Conservation (phyloP, 805 yeast genomes). For the Zygosaccharomyces bisporus region DNA sequence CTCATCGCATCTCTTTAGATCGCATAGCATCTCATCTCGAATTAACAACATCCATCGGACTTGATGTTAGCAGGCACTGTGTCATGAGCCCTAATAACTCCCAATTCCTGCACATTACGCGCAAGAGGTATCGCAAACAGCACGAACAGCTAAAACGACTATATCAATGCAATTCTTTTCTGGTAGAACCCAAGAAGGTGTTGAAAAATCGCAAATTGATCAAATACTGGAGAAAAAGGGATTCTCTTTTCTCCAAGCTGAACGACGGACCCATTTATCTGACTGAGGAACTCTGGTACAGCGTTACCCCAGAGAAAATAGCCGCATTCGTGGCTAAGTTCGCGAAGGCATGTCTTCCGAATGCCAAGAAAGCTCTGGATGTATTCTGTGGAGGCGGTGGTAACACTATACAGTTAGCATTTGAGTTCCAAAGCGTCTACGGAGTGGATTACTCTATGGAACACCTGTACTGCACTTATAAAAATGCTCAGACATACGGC, state of each 20-base stretch:
- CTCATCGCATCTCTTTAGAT: slow-evolving; percentile 1
- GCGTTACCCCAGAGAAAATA: slow-evolving; percentile 79
- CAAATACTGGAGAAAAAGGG: slow-evolving; percentile 64
- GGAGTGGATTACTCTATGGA: slow-evolving; percentile 60
- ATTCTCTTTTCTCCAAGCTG: slow-evolving; percentile 54
- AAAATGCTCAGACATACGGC: slow-evolving; percentile 63
- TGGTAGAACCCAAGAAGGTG: slow-evolving; percentile 19
- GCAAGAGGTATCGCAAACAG: slow-evolving; percentile 23
- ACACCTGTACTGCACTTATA: slow-evolving; percentile 61
- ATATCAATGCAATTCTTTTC: slow-evolving; percentile 16
- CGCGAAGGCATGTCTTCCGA: slow-evolving; percentile 48
- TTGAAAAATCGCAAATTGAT: slow-evolving; percentile 16
- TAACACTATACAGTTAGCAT: slow-evolving; percentile 72
- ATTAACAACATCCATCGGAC: too few species aligned
- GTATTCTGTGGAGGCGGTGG: slow-evolving; percentile 90
- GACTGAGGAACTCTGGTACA: slow-evolving; percentile 75
- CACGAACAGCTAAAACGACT: slow-evolving; percentile 15
- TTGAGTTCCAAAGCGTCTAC: slow-evolving; percentile 49
- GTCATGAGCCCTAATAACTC: slow-evolving; percentile 2
- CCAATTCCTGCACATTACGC: slow-evolving; percentile 22
- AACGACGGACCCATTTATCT: slow-evolving; percentile 62
- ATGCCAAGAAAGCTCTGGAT: slow-evolving; percentile 51
- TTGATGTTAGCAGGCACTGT: too few species aligned
- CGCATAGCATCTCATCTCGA: too few species aligned
- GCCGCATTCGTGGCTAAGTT: slow-evolving; percentile 60